Conservation (phyloP, 2,329 filamentous ascomycete species). For the Talaromyces atroroseus region DNA sequence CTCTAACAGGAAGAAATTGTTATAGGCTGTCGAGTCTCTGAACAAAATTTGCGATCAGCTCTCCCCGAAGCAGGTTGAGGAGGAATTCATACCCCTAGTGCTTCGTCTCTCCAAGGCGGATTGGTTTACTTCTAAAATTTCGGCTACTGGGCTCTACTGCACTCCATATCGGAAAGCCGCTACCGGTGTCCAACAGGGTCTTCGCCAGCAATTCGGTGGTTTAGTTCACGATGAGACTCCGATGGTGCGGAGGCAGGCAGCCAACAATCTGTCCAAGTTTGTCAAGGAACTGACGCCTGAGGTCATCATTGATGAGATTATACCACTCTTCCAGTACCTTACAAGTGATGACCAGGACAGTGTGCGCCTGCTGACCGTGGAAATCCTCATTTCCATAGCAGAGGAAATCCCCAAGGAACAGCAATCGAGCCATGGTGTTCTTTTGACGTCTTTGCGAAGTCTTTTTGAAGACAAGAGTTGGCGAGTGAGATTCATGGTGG, state of each 20-base stretch:
- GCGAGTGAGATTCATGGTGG: slow-evolving; percentile 98
- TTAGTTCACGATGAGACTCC: slow-evolving; percentile 97
- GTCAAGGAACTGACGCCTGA: slow-evolving; percentile 92
- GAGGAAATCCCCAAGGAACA: slow-evolving; percentile 98
- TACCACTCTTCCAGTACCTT: slow-evolving; percentile 95
- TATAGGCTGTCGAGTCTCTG: slow-evolving; percentile 90
- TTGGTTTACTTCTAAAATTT: slow-evolving; percentile 99
- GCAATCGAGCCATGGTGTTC: slow-evolving; percentile 88
- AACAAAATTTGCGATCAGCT: slow-evolving; percentile 98
- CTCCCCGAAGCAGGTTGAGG: slow-evolving; percentile 87
- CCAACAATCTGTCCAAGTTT: slow-evolving; percentile 94
- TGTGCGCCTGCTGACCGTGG: slow-evolving; percentile 89
- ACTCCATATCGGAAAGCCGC: slow-evolving; percentile 89
- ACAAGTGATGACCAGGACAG: slow-evolving; percentile 97
- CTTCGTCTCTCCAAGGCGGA: slow-evolving; percentile 97
- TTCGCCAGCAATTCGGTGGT: slow-evolving; percentile 85
- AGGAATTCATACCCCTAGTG: slow-evolving; percentile 93
- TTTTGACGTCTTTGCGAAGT: slow-evolving; percentile 83
- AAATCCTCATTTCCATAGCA: slow-evolving; percentile 92
- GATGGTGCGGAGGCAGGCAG: slow-evolving; percentile 95
- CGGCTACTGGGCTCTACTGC: slow-evolving; percentile 91
- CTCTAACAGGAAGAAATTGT: slow-evolving; percentile 6
- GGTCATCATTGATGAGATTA: slow-evolving; percentile 96
- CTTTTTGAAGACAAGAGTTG: slow-evolving; percentile 99
- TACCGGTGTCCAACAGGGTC: slow-evolving; percentile 77